Evolutionary conservation across 768 basidiomycete species (phyloP), one percentile per base, ranked within the genome.

Genomic region (Piloderma croceum): DNA sequence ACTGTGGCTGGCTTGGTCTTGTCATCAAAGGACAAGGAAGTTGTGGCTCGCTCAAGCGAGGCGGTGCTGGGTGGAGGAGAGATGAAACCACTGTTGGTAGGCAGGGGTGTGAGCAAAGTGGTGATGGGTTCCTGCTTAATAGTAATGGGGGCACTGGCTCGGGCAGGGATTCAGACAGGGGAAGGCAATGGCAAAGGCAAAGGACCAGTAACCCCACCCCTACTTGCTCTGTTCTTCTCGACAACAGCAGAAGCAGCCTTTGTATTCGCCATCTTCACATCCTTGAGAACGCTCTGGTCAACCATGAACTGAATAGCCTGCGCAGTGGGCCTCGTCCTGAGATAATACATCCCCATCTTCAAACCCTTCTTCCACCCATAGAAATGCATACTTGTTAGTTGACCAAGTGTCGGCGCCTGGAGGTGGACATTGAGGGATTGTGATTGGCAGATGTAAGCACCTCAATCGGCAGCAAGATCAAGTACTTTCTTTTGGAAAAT

Each of bases 331-430:
- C 90, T 78, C 24, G 96, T 97, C 40, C 96, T 80, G 36, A 99
- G 75, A 64, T 99, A 98, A 68, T 91, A 92, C 89, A 94, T 93
- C 51, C 94, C 96, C 1, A 96, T 99, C 78, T 99, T 99, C 57
- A 99, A 68, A 24, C 96, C 96, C 68, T 90, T 90, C 77, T 94
- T 94, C 96, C 96, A 98, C n/a, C 92, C 96, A 59, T 97, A 97
- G 72, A 93, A 94, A 63, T 93, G 91, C 90, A 92, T 92, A 46
- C 83, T 87, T 27, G 91, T 93, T 47, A 99, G 71, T 62, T 99
- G 94, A 7, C 90, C 90, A 43, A 83, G 70, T 3, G 90, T 90
- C 22, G 94, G 94, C 27, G 83, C 70, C 58, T 88, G 81, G 35
- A 99, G 65, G 60, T 97, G 94, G 42, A 99, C 77, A 62, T 98